Base-by-base conservation (phyloP, 352 stramenopile species). In the Phytophthora pistaciae region DNA sequence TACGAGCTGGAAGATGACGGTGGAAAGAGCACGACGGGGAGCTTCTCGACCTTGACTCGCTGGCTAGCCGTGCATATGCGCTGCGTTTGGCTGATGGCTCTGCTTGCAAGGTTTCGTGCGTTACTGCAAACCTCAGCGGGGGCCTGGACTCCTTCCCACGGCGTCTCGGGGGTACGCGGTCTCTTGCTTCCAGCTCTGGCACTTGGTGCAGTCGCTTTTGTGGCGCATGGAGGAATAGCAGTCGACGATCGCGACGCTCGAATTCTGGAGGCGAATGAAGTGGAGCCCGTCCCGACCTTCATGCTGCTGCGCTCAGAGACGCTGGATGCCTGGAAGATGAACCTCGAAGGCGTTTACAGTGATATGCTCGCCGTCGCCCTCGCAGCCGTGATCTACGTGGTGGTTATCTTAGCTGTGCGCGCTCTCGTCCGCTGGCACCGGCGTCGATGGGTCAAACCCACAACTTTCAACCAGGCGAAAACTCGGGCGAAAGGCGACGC, bases 281-380 rank as follows among this genome's bases (percentile, higher is more conserved):
- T 88, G 18, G 78, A 88, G 31, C 78, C 78, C 0, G 74, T 81
- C 3, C 66, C 69, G 25, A 88, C 80, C n/a, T 85, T 88, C 61
- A 88, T 88, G 80, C 64, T 84, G 58, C 69, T 88, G 42, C 80
- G 79, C 23, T 78, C 80, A 9, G 80, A 88, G 67, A 85, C 77
- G 18, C 66, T 86, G 29, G 80, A 88, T 59, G 75, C 68, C 18
- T 88, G 80, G 80, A 88, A 88, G 55, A 88, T 86, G 78, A 87
- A 86, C 50, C 74, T 83, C 3, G 79, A 82, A 54, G 80, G 80
- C 13, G 67, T 84, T 48, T 88, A 85, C 74, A 85, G 80, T 59
- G 80, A 87, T 44, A 72, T 83, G 27, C 56, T 86, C 25, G 70
- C 78, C n/a, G 60, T 88, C 29, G 68, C 60, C 50, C 72, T 88